Percentiles rank a stretch among this genome's conserved stretches.
phyloP scores from a whole-genome alignment of 148 eudicot species.

The Arbutus unedo region DNA sequence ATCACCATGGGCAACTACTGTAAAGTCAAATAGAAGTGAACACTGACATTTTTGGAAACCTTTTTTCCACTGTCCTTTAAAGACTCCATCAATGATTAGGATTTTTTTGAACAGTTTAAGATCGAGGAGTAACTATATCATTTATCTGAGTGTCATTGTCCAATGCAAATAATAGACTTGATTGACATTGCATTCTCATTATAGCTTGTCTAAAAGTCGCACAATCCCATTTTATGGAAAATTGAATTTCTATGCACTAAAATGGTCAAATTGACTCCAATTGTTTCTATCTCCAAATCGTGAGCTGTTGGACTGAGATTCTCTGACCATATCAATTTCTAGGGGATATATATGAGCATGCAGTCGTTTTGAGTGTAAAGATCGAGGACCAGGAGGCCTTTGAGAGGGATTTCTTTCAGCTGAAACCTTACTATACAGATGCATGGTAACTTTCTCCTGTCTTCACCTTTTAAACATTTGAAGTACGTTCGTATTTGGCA shows the following conservation, averaged over 20 bases:
- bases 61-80: too few relatives aligned
- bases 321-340: constrained; percentile 8
- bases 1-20: neutral
- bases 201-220: neutral
- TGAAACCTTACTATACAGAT: constrained; percentile 96
- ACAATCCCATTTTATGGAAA: neutral
- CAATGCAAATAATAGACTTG: neutral
- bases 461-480: neutral
- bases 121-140: too few relatives aligned
- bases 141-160: neutral
- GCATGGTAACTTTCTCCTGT: constrained; percentile 57
- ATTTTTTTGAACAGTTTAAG: too few relatives aligned
- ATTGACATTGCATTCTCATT: neutral
- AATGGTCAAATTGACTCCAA: neutral
- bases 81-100: too few relatives aligned
- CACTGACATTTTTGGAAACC: too few relatives aligned
- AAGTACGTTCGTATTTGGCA: neutral
- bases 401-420: constrained; percentile 88
- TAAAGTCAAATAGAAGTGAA: neutral
- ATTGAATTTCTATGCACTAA: neutral
- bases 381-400: constrained; percentile 93
- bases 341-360: constrained; percentile 98
- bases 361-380: constrained; percentile 87
- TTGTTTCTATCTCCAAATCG: neutral
- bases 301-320: constrained; percentile 3